A percentile compares a stretch with the other conserved stretches of the same genome.
Conservation (phyloP, 192 early-diverging fungal species). For the Jimgerdemannia lactiflua region DNA sequence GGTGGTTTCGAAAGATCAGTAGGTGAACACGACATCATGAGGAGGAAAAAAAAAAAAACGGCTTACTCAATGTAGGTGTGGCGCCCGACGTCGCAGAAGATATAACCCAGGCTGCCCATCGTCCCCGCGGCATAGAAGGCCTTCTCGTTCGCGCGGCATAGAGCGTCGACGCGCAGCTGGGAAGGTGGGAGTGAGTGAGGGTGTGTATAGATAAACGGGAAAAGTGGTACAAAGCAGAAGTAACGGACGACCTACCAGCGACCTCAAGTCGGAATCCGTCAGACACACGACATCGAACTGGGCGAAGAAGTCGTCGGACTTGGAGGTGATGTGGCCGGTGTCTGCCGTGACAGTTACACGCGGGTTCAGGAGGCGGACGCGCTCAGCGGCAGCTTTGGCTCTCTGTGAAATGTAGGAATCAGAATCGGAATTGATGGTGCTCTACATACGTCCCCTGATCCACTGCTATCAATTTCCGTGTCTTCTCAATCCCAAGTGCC, state of each 20-base stretch:
- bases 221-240: not conserved
- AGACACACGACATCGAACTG: slow-evolving; percentile 70
- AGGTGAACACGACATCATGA: not conserved
- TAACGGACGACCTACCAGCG: slow-evolving; percentile 33
- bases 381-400: slow-evolving; percentile 58
- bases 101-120: slow-evolving; percentile 77
- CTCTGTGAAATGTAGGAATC: slow-evolving; percentile 37
- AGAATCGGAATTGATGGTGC: no score
- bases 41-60: not conserved
- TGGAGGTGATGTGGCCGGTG: slow-evolving; percentile 31
- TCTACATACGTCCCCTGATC: slow-evolving; percentile 2
- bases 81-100: slow-evolving; percentile 77
- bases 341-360: slow-evolving; percentile 67
- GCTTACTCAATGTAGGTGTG: slow-evolving; percentile 61
- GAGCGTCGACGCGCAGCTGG: slow-evolving; percentile 52
- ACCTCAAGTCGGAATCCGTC: slow-evolving; percentile 38
- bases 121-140: slow-evolving; percentile 65
- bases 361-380: slow-evolving; percentile 77
- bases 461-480: slow-evolving; percentile 9
- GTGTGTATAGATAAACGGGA: not conserved
- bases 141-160: slow-evolving; percentile 57
- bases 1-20: not conserved
- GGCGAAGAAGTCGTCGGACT: slow-evolving; percentile 50
- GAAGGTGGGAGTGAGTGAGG: slow-evolving; percentile 2
- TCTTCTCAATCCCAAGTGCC: slow-evolving; percentile 11